Evolutionary conservation across 176 grass and related monocot genomes (phyloP).

Genomic region (Oryza punctata): DNA sequence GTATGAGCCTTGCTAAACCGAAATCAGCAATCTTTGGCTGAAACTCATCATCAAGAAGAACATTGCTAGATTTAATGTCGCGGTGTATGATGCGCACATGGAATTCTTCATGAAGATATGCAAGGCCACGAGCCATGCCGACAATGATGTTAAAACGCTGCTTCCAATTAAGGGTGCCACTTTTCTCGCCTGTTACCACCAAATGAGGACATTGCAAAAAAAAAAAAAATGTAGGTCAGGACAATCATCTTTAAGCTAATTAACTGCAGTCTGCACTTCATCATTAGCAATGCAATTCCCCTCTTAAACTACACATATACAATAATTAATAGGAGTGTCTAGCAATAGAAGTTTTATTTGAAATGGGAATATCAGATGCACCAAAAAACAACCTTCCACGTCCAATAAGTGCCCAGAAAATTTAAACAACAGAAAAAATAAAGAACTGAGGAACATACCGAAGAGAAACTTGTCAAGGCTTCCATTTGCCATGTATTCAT

Average conservation of each 20-base stretch:
- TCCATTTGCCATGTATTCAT: conserved; percentile 56
- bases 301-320: not conserved
- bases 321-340: not conserved
- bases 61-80: conserved; percentile 80
- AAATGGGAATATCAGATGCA: conserved; percentile 9
- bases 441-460: conserved; percentile 49
- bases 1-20: conserved; percentile 76
- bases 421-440: conserved; percentile 27
- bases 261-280: not conserved
- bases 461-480: conserved; percentile 89
- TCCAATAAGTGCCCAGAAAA: conserved; percentile 1
- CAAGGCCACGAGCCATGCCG: conserved; percentile 81
- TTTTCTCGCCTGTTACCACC: conserved; percentile 55
- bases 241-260: conserved; percentile 15
- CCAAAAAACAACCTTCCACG: not conserved
- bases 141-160: conserved; percentile 80
- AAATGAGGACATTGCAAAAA: conserved; percentile 15
- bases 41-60: conserved; percentile 79
- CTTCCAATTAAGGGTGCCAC: conserved; percentile 71
- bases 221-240: conserved; percentile 11
- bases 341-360: not conserved
- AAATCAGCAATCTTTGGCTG: conserved; percentile 83
- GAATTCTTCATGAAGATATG: conserved; percentile 85
- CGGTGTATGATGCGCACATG: conserved; percentile 91
- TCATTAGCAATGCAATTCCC: not conserved